phyloP scores from a whole-genome alignment of 106 monocot genomes.

The Cymbidium sinense region DNA sequence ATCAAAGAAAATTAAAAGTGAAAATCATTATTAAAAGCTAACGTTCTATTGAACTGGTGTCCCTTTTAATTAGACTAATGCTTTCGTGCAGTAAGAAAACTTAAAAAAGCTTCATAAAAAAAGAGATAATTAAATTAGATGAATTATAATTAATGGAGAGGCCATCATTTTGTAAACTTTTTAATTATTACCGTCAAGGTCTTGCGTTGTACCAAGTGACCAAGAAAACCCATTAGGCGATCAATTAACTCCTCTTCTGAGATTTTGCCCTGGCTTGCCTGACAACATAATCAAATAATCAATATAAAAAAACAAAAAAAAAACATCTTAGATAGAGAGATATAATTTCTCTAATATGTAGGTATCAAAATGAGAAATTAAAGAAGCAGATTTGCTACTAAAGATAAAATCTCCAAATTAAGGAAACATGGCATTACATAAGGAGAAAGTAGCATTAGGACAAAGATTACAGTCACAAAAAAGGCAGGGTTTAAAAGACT shows the following conservation, averaged over 20 bases:
- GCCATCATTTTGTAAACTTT: background rate
- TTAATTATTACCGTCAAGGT: slow-evolving; percentile 65
- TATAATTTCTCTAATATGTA: background rate
- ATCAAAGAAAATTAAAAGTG: no score
- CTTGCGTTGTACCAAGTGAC: slow-evolving; percentile 75
- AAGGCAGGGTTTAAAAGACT: background rate
- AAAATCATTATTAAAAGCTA: no score
- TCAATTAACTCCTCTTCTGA: slow-evolving; percentile 69
- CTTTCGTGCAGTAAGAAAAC: background rate
- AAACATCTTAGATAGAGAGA: background rate
- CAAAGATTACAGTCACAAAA: background rate
- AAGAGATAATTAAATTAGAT: background rate
- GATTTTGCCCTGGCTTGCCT: slow-evolving; percentile 79
- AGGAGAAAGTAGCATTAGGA: background rate
- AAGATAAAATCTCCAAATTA: background rate
- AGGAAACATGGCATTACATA: background rate
- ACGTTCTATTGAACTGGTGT: background rate
- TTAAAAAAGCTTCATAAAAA: background rate
- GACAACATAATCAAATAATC: slow-evolving; percentile 9
- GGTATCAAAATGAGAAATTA: background rate
- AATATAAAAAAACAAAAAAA: background rate
- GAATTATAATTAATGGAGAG: background rate
- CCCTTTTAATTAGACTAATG: background rate
- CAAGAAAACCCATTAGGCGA: slow-evolving; percentile 90
- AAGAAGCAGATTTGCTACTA: background rate